Percentiles rank a stretch among this genome's conserved stretches.
Conservation (phyloP, 2,329 filamentous ascomycete species). For the Septoria petroselini region DNA sequence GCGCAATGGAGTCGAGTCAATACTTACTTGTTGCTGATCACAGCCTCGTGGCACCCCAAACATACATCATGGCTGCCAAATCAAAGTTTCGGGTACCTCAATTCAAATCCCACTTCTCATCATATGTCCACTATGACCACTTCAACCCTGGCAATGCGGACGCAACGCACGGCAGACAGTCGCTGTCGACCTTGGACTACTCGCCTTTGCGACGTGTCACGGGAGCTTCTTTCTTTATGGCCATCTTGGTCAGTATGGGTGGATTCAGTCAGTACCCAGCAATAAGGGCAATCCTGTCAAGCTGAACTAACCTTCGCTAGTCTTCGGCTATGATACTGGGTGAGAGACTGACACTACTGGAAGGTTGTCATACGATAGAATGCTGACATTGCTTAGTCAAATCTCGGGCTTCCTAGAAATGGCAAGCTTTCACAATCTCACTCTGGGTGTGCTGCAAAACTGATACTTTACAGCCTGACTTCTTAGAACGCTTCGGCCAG, state of each 20-base stretch:
- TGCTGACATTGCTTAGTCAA: conserved; percentile 49
- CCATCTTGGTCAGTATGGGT: conserved; percentile 38
- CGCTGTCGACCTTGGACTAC: conserved; percentile 20
- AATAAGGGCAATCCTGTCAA: neutral
- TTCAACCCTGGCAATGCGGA: conserved; percentile 15
- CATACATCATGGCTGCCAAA: conserved; percentile 8
- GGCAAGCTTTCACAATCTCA: conserved; percentile 29
- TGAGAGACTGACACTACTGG: neutral
- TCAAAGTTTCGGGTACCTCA: conserved; percentile 7
- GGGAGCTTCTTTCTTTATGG: conserved; percentile 34
- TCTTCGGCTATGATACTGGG: conserved; percentile 17
- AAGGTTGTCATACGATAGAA: conserved; percentile 39
- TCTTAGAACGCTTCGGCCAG: conserved; percentile 53
- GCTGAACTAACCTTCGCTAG: conserved; percentile 1
- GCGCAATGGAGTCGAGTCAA: neutral
- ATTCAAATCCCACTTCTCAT: conserved; percentile 13
- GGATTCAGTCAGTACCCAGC: conserved; percentile 35
- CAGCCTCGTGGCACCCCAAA: conserved; percentile 13
- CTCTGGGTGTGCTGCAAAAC: neutral
- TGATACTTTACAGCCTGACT: conserved; percentile 42
- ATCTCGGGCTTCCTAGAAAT: conserved; percentile 62
- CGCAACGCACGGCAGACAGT: conserved; percentile 16
- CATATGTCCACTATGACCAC: conserved; percentile 20
- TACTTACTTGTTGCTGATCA: conserved; percentile 18
- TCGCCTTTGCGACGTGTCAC: conserved; percentile 20